A percentile compares a stretch with the other conserved stretches of the same genome.
phyloP scores from a whole-genome alignment of 2,329 filamentous ascomycete genomes.

The Rutstroemia sp. region DNA sequence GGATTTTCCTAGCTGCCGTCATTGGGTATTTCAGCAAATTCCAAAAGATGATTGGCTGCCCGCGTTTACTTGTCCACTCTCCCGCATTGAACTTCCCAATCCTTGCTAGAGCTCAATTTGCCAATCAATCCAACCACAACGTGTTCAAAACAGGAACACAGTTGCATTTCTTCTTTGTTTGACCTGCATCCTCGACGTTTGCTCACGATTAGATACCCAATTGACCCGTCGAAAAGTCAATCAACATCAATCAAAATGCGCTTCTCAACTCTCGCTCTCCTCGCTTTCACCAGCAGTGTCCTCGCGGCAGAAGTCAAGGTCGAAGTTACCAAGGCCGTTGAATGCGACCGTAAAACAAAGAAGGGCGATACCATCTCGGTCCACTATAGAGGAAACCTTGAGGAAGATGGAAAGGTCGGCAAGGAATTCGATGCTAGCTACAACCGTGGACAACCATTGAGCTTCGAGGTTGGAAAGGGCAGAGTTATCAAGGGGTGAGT shows the following conservation, averaged over 20 bases:
- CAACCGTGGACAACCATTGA: conserved; percentile 67
- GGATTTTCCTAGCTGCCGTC: too few species aligned
- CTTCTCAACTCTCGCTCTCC: conserved; percentile 26
- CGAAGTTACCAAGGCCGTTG: conserved; percentile 64
- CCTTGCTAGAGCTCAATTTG: background rate
- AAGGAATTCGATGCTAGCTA: conserved; percentile 81
- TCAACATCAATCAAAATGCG: conserved; percentile 22
- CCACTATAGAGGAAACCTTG: conserved; percentile 81
- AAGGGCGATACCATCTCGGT: conserved; percentile 76
- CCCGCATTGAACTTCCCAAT: background rate
- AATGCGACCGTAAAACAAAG: conserved; percentile 71
- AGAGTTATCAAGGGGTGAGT: conserved; percentile 83
- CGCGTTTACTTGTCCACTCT: background rate
- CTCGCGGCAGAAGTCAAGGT: conserved; percentile 54
- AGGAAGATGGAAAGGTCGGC: conserved; percentile 47
- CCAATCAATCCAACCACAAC: background rate
- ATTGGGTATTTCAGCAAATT: too few species aligned
- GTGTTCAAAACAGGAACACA: background rate
- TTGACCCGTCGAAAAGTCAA: background rate
- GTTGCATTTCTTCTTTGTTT: background rate
- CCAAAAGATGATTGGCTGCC: background rate
- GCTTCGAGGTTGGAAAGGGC: conserved; percentile 71
- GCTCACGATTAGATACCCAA: background rate
- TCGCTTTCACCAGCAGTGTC: conserved; percentile 22
- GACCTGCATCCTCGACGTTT: background rate